A percentile compares a stretch with the other conserved stretches of the same genome.
Evolutionary conservation across 139 green algal species (phyloP).

Genomic region (Coelastrella sp.): DNA sequence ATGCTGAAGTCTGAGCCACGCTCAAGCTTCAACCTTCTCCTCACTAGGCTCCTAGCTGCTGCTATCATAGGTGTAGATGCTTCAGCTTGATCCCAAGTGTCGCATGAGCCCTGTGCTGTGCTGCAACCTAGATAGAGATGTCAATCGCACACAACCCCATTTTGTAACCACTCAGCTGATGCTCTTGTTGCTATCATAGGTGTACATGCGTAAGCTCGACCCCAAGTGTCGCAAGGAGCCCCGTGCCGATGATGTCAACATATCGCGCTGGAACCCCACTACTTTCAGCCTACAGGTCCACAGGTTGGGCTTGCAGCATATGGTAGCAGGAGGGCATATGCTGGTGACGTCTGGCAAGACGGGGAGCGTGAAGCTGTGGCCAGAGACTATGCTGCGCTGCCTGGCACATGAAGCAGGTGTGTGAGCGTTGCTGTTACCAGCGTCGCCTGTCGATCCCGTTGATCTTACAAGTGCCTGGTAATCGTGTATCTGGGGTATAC

Average conservation of each 20-base stretch:
- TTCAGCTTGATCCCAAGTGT: no score
- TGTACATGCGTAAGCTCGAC: conserved; percentile 49
- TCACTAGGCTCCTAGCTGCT: no score
- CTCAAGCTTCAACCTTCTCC: no score
- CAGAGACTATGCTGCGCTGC: conserved; percentile 34
- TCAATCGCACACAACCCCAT: background rate
- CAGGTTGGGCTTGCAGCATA: conserved; percentile 26
- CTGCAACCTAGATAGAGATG: background rate
- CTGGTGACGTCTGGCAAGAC: conserved; percentile 41
- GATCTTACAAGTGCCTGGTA: no score
- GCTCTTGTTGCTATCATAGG: background rate
- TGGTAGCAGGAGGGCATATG: conserved; percentile 33
- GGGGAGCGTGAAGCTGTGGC: conserved; percentile 48
- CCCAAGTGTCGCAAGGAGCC: background rate
- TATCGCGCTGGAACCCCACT: conserved; percentile 19
- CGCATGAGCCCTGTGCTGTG: background rate
- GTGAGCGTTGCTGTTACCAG: background rate
- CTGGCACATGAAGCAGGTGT: conserved; percentile 19
- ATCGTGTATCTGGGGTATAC: no score
- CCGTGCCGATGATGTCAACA: background rate
- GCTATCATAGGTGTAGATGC: no score
- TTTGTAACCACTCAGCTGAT: background rate
- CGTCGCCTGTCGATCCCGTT: no score
- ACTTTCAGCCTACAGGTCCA: conserved; percentile 37
- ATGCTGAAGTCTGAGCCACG: no score